phyloP scores from a whole-genome alignment of 169 alveolate genomes.

The Eimeria acervulina region DNA sequence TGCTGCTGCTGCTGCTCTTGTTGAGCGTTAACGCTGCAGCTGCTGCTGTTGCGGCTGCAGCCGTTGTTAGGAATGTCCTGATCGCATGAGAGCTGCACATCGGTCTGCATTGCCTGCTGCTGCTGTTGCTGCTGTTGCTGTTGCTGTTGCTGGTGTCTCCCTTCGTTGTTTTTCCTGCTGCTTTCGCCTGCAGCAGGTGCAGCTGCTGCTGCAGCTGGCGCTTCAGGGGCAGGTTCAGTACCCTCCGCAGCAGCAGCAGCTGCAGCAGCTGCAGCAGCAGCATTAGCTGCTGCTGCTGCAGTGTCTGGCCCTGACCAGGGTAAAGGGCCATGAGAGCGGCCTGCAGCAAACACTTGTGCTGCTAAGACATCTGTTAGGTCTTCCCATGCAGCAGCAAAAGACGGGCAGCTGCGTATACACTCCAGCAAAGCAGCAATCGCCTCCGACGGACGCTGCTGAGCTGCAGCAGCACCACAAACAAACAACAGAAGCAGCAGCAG shows the following conservation, averaged over 20 bases:
- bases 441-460: background rate
- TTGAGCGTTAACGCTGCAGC: background rate
- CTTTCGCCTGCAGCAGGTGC: background rate
- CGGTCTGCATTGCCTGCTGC: constrained; percentile 22
- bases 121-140: background rate
- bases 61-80: background rate
- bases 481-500: background rate
- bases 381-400: constrained; percentile 21
- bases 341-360: background rate
- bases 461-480: background rate
- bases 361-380: background rate
- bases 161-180: background rate
- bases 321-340: background rate
- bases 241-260: background rate
- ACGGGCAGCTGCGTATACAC: constrained; percentile 20
- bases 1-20: constrained; percentile 1
- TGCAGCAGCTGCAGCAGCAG: constrained; percentile 2
- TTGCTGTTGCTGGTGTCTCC: background rate
- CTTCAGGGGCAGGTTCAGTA: too few species aligned
- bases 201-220: too few species aligned
- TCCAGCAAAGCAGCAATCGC: background rate
- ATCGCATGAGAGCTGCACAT: background rate
- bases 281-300: background rate
- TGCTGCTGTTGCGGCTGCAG: background rate
- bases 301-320: background rate